Evolutionary conservation across 1,284 basidiomycete species (phyloP), one percentile per base, ranked within the genome.

Genomic region (Fomitopsis pinicola): DNA sequence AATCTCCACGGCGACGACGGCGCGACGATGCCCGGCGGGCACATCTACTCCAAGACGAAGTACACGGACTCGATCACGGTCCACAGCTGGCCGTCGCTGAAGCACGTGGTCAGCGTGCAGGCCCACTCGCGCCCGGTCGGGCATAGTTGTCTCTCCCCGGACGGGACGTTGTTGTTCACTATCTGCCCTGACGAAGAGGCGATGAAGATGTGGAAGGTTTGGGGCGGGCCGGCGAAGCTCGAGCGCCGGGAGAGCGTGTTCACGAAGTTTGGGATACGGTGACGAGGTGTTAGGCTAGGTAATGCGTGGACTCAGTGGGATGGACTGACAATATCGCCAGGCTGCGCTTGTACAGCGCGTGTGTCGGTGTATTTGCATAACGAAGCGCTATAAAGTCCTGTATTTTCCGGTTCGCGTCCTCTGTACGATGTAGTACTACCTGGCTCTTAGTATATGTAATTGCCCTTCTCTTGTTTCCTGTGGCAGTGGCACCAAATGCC

Each of bases 41-140:
- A 35, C 8, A 30, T 48, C 15, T 55, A 72, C 6, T 63, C 64
- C 5, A 62, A 65, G 56, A 69, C 70, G 6, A 80, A 79, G 62
- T 82, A 84, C 26, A 76, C 80, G 67, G 79, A 81, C 71, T 75
- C 78, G 42, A 72, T 82, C 66, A 77, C 78, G 28, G 76, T 82
- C 54, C 81, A 82, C 70, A 70, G 76, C 17, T 82, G 77, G 68
- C 80, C 79, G 12, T 73, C 75, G 38, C 59, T 69, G 36, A 62
- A 66, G 5, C 72, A 72, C 36, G 65, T 76, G 15, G 68, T 77
- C 55, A 76, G 71, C 62, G 71, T 76, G 46, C 60, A 67, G 0
- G 75, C 75, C 58, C 75, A 77, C 63, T 68, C 68, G 44, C 72
- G 71, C 56, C 70, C 72, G 6, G 71, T 76, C 19, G 72, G 74